phyloP scores from a whole-genome alignment of 179 eudicot genomes.

The Patellifolia procumbens region DNA sequence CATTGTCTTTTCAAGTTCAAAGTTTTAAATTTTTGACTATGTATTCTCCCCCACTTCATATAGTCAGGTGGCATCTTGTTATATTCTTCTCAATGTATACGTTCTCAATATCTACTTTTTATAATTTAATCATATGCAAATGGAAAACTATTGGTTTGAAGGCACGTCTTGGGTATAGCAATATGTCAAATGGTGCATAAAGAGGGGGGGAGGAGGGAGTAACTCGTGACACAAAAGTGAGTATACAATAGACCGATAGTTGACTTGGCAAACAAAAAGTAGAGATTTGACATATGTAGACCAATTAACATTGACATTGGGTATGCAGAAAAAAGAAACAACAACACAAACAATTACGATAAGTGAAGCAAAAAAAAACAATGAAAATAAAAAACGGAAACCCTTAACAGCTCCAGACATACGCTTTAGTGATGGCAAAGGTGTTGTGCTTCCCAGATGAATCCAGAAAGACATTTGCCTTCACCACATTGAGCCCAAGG shows the following conservation, averaged over 20 bases:
- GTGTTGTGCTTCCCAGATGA: slow-evolving; percentile 98
- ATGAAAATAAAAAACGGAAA: slow-evolving; percentile 12
- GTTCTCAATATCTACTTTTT: too few relatives aligned
- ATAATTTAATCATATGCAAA: too few relatives aligned
- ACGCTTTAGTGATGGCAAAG: slow-evolving; percentile 94
- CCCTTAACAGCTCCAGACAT: slow-evolving; percentile 40
- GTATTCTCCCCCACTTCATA: too few relatives aligned
- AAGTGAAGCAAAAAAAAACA: slow-evolving; percentile 5
- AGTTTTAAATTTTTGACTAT: too few relatives aligned
- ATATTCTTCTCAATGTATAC: too few relatives aligned
- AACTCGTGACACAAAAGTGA: background rate
- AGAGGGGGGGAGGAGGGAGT: too few relatives aligned
- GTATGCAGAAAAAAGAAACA: background rate
- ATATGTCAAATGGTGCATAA: too few relatives aligned
- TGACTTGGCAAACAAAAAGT: background rate
- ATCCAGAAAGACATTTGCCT: slow-evolving; percentile 93
- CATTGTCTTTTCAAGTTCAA: too few relatives aligned
- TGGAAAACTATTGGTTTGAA: too few relatives aligned
- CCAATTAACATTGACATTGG: background rate
- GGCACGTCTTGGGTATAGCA: too few relatives aligned
- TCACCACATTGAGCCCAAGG: slow-evolving; percentile 93
- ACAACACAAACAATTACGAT: background rate
- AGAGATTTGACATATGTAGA: background rate
- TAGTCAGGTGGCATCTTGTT: too few relatives aligned
- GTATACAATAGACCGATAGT: too few relatives aligned